A percentile compares a stretch with the other conserved stretches of the same genome.
Evolutionary conservation across 2,329 filamentous ascomycete species (phyloP).

Genomic region (Colletotrichum sp.): DNA sequence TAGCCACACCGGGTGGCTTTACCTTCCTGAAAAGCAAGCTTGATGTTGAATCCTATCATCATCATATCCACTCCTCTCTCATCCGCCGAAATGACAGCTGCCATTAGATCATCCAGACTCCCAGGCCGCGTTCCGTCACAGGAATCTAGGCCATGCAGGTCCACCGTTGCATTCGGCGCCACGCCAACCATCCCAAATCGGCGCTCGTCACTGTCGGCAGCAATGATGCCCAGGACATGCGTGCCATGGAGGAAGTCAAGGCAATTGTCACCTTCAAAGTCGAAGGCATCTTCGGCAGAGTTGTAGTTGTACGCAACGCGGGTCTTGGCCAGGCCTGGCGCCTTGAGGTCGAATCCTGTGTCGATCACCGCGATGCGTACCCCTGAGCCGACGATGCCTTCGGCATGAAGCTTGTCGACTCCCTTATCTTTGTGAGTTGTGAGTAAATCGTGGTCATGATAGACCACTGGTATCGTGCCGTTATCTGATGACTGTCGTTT

Average conservation of each 20-base stretch:
- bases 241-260: conserved; percentile 44
- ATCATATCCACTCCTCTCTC: neutral
- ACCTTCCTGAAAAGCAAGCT: neutral
- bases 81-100: neutral
- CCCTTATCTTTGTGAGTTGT: neutral
- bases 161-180: neutral
- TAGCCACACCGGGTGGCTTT: neutral
- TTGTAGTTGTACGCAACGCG: neutral
- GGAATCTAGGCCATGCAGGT: neutral
- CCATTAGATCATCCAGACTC: neutral
- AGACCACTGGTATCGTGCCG: accelerated
- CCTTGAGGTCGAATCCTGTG: neutral
- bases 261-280: neutral
- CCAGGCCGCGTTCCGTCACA: neutral
- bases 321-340: neutral
- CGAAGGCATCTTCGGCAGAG: neutral
- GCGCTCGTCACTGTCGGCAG: conserved; percentile 25
- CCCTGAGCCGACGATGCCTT: neutral
- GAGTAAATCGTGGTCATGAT: accelerated
- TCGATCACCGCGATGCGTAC: neutral
- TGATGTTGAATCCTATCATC: neutral
- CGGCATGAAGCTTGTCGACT: neutral
- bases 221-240: conserved; percentile 50
- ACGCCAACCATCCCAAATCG: neutral
- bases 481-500: neutral